A percentile compares a stretch with the other conserved stretches of the same genome.
Evolutionary conservation across 495 filamentous ascomycete genomes (phyloP).

Genomic region (Xeromyces bisporus): DNA sequence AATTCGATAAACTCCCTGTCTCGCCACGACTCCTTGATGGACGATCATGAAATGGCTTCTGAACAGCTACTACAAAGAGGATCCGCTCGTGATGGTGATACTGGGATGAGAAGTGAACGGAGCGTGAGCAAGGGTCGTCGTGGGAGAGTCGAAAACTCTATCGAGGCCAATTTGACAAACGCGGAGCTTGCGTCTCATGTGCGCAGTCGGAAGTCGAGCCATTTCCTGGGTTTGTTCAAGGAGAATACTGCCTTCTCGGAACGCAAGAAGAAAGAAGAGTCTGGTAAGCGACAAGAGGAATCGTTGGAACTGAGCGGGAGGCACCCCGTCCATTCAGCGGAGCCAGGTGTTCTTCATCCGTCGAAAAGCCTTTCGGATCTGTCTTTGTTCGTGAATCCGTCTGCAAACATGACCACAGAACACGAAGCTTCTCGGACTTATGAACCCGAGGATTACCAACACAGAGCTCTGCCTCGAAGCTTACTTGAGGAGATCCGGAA

Average conservation of each 20-base stretch:
- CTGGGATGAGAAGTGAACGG: conserved; percentile 12
- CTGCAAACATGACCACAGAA: not conserved
- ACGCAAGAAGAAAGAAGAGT: conserved; percentile 25
- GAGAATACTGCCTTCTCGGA: conserved; percentile 54
- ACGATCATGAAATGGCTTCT: conserved; percentile 8
- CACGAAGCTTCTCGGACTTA: conserved; percentile 6
- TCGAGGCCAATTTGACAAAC: conserved; percentile 62
- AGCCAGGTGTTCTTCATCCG: conserved; percentile 5
- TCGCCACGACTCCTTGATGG: conserved; percentile 7
- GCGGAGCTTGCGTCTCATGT: conserved; percentile 54
- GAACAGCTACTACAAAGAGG: conserved; percentile 9
- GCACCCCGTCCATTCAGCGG: conserved; percentile 3
- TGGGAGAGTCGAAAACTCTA: conserved; percentile 57
- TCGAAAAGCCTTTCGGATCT: conserved; percentile 22
- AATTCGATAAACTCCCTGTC: conserved; percentile 9
- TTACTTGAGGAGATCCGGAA: conserved; percentile 48
- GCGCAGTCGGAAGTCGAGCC: conserved; percentile 85
- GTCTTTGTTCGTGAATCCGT: conserved; percentile 9
- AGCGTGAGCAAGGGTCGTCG: conserved; percentile 28
- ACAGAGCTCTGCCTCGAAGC: conserved; percentile 24
- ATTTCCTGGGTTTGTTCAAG: conserved; percentile 82
- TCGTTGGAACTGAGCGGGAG: conserved; percentile 6
- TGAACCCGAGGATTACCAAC: conserved; percentile 13
- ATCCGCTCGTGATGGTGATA: conserved; percentile 4
- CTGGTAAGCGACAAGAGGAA: conserved; percentile 14